Percentiles rank a stretch among this genome's conserved stretches.
Conservation (phyloP, 202 grass and related monocot genomes). For the Eragrostis tef region DNA sequence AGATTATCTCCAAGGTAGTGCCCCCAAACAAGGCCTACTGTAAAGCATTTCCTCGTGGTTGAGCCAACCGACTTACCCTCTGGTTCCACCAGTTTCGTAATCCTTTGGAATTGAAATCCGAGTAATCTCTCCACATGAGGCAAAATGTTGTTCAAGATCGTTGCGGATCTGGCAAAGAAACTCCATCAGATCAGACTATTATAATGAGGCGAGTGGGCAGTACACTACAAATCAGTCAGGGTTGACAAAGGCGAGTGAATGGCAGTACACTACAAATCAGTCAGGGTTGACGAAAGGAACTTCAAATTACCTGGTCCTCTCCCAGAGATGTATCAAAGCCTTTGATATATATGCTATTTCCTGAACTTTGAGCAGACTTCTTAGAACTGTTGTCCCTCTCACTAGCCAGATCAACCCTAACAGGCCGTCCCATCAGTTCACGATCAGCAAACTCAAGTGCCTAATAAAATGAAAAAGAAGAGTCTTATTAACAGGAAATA, state of each 20-base stretch:
- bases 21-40: neutral
- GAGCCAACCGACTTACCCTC: slow-evolving; percentile 73
- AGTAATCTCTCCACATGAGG: slow-evolving; percentile 72
- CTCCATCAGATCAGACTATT: neutral
- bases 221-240: neutral
- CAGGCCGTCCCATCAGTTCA: slow-evolving; percentile 59
- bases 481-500: neutral
- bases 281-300: neutral
- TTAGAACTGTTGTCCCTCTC: slow-evolving; percentile 68
- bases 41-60: neutral
- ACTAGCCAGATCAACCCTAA: slow-evolving; percentile 65
- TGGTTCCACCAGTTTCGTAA: slow-evolving; percentile 65
- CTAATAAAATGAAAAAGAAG: slow-evolving; percentile 34
- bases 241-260: neutral
- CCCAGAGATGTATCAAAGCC: slow-evolving; percentile 71
- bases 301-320: slow-evolving; percentile 59
- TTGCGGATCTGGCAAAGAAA: slow-evolving; percentile 59
- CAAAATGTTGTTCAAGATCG: slow-evolving; percentile 68
- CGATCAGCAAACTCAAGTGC: slow-evolving; percentile 61
- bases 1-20: no score
- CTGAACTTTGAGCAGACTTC: slow-evolving; percentile 53
- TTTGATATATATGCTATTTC: slow-evolving; percentile 74
- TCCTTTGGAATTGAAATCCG: slow-evolving; percentile 82
- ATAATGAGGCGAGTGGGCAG: neutral
- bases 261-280: neutral